phyloP scores from a whole-genome alignment of 192 early-diverging fungal species.

The Anaeromyces robustus region DNA sequence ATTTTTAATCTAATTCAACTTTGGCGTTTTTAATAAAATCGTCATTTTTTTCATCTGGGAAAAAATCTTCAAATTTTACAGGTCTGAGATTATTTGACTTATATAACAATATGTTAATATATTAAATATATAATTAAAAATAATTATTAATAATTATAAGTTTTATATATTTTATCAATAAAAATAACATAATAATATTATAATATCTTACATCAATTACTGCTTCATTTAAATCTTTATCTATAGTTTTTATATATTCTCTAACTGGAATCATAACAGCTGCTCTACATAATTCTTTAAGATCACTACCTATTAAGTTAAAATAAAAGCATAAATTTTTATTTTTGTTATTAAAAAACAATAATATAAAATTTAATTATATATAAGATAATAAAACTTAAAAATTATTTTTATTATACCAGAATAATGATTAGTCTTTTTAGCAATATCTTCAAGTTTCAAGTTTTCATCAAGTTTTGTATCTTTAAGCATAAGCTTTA shows the following conservation, averaged over 20 bases:
- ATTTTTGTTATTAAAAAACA: no score
- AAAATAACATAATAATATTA: neutral
- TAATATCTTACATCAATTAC: neutral
- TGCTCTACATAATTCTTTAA: conserved; percentile 94
- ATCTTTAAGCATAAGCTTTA: conserved; percentile 58
- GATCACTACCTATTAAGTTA: conserved; percentile 53
- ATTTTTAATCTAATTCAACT: neutral
- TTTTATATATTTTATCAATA: no score
- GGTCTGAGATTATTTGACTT: neutral
- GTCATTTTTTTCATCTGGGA: neutral
- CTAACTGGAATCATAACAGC: conserved; percentile 91
- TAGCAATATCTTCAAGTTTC: conserved; percentile 44
- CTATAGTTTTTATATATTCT: conserved; percentile 50
- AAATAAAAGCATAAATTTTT: no score
- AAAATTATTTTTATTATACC: conserved; percentile 26
- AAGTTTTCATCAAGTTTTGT: conserved; percentile 42
- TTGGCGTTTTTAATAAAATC: neutral
- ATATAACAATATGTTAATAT: neutral
- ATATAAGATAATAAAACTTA: neutral
- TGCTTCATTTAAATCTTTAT: neutral
- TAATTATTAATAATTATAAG: no score
- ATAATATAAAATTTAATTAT: neutral
- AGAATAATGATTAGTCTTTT: conserved; percentile 62
- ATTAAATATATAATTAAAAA: no score
- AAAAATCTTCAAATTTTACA: neutral